Conservation (phyloP, 2,329 filamentous ascomycete genomes). For the Penicillium sp. region DNA sequence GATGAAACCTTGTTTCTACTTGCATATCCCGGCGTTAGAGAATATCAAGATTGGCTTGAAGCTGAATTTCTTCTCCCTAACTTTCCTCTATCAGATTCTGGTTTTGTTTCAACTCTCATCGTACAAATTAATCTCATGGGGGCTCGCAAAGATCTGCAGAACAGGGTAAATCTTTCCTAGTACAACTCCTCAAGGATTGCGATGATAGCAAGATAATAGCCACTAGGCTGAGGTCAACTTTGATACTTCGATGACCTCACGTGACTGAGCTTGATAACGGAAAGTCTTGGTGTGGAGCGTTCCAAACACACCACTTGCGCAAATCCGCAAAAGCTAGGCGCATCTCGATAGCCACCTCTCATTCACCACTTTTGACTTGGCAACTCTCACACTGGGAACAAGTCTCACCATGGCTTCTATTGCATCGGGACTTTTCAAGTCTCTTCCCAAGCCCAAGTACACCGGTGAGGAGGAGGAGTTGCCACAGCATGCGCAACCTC, state of each 20-base stretch:
- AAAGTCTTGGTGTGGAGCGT: conserved; percentile 24
- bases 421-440: conserved; percentile 74
- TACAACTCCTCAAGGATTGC: background rate
- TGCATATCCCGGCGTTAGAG: background rate
- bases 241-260: background rate
- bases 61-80: background rate
- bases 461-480: conserved; percentile 86
- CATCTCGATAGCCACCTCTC: conserved; percentile 27
- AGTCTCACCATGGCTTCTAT: conserved; percentile 66
- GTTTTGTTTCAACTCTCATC: background rate
- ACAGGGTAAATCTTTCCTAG: too few species aligned
- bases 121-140: background rate
- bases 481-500: conserved; percentile 72
- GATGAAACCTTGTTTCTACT: background rate
- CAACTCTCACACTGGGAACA: conserved; percentile 23
- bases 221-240: background rate
- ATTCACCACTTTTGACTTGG: conserved; percentile 28
- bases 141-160: too few species aligned
- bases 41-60: background rate
- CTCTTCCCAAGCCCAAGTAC: conserved; percentile 88
- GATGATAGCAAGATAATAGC: background rate
- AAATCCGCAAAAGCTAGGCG: conserved; percentile 31
- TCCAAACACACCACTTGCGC: conserved; percentile 21
- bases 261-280: background rate
- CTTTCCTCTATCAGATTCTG: background rate